Percentiles rank a stretch among this genome's conserved stretches.
Evolutionary conservation across 2,329 filamentous ascomycete genomes (phyloP).

Genomic region (Arthrinium puccinioides): DNA sequence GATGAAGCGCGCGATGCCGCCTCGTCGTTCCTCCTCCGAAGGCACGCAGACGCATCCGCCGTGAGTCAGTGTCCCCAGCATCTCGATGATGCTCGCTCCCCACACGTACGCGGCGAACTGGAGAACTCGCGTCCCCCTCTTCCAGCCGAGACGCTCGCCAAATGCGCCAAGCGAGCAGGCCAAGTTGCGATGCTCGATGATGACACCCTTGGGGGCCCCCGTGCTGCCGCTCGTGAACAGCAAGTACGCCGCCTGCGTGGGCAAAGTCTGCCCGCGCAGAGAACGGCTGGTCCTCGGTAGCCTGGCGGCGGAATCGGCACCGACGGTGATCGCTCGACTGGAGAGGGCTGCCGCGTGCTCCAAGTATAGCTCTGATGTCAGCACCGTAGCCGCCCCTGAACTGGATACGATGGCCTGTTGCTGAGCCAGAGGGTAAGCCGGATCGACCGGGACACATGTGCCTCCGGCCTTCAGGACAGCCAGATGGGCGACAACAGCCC

Average conservation of each 20-base stretch:
- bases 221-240: neutral
- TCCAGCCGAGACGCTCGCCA: neutral
- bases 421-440: neutral
- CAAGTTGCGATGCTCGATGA: neutral
- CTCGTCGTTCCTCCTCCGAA: neutral
- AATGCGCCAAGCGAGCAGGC: neutral
- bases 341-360: neutral
- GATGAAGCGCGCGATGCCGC: slow-evolving; percentile 2
- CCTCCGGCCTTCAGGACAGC: slow-evolving; percentile 26
- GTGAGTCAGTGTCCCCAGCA: neutral
- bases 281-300: too few relatives aligned
- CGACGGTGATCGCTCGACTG: neutral
- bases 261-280: neutral
- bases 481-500: slow-evolving; percentile 23
- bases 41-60: slow-evolving; percentile 6
- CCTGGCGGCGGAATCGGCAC: neutral
- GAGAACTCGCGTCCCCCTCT: slow-evolving; percentile 7
- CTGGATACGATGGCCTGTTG: neutral
- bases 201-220: neutral
- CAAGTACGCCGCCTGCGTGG: neutral
- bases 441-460: slow-evolving; percentile 15
- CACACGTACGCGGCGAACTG: slow-evolving; percentile 6
- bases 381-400: neutral
- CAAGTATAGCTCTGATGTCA: neutral
- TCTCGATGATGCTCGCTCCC: slow-evolving; percentile 5